Conservation (phyloP, 768 basidiomycete species). For the Lentinula boryana region DNA sequence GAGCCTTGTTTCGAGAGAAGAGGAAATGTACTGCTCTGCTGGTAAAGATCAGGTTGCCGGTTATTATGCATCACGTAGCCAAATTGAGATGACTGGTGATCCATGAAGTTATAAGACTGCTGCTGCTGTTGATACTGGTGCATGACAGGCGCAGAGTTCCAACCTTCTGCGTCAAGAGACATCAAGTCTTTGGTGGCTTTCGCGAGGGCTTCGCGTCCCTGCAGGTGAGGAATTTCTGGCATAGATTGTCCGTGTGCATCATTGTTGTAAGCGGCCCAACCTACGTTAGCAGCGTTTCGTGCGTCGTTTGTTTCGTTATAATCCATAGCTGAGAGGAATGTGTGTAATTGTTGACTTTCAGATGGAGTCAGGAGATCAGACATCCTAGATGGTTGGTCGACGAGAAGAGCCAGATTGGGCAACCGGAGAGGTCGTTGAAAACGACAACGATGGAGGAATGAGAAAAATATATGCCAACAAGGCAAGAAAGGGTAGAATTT, state of each 20-base stretch:
- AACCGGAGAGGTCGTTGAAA: background rate
- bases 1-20: constrained; percentile 9
- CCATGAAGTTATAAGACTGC: constrained; percentile 14
- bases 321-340: constrained; percentile 57
- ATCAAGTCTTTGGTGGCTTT: constrained; percentile 84
- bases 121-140: constrained; percentile 12
- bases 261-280: constrained; percentile 42
- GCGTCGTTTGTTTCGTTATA: constrained; percentile 29
- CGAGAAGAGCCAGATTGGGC: constrained; percentile 8
- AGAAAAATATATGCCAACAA: background rate
- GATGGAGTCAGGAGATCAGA: constrained; percentile 54
- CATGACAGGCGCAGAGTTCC: constrained; percentile 22
- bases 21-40: constrained; percentile 15
- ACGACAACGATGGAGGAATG: background rate
- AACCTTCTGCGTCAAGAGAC: constrained; percentile 51
- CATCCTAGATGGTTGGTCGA: constrained; percentile 26
- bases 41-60: constrained; percentile 11
- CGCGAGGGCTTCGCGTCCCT: constrained; percentile 58
- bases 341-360: constrained; percentile 64
- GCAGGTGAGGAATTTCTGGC: constrained; percentile 28
- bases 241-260: constrained; percentile 36
- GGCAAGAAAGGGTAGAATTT: background rate
- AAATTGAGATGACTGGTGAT: constrained; percentile 14
- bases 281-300: constrained; percentile 27
- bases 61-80: constrained; percentile 11